phyloP scores from a whole-genome alignment of 2,329 filamentous ascomycete genomes.

The Amesomyces nigricolor region DNA sequence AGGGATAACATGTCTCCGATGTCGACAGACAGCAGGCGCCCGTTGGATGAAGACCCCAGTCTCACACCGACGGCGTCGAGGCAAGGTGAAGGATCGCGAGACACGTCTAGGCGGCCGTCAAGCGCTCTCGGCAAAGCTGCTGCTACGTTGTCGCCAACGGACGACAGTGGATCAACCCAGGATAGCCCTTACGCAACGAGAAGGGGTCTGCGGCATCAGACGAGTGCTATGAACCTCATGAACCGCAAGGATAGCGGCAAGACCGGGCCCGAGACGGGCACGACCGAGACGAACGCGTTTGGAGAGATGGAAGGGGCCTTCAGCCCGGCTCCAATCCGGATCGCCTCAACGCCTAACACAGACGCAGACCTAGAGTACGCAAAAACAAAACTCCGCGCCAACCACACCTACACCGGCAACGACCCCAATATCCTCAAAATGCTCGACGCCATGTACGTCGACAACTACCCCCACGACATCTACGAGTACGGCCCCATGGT shows the following conservation, averaged over 20 bases:
- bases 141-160: conserved; percentile 11
- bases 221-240: conserved; percentile 55
- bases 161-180: conserved; percentile 31
- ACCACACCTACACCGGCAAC: conserved; percentile 81
- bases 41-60: conserved; percentile 28
- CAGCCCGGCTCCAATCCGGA: conserved; percentile 32
- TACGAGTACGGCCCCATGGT: conserved; percentile 75
- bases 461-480: conserved; percentile 62
- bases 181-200: conserved; percentile 41
- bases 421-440: conserved; percentile 63
- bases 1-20: conserved; percentile 34
- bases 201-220: conserved; percentile 48
- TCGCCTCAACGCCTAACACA: conserved; percentile 31
- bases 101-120: conserved; percentile 36
- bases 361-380: conserved; percentile 31
- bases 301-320: conserved; percentile 56
- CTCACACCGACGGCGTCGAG: conserved; percentile 27
- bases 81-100: conserved; percentile 32
- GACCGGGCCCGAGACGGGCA: conserved; percentile 53
- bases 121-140: conserved; percentile 25
- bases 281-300: conserved; percentile 54
- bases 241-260: conserved; percentile 56
- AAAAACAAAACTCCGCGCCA: conserved; percentile 49
- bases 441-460: conserved; percentile 78
- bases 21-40: conserved; percentile 33